Conservation (phyloP, 305 asterid species). For the Withania somnifera region DNA sequence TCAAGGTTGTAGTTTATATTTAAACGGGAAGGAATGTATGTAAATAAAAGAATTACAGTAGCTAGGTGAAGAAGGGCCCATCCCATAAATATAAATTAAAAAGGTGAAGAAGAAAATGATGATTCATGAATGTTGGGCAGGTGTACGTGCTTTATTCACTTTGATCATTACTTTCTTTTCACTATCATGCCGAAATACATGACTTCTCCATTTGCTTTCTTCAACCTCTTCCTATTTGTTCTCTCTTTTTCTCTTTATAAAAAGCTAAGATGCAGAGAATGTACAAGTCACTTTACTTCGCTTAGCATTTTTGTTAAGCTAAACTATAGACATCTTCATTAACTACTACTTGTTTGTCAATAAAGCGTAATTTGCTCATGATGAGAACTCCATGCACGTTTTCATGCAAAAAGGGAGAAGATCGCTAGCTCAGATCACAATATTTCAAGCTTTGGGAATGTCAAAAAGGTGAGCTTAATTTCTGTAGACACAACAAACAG, state of each 20-base stretch:
- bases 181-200: background rate
- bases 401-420: background rate
- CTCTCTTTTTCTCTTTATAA: background rate
- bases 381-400: background rate
- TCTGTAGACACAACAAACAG: background rate
- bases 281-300: background rate
- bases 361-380: background rate
- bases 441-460: constrained; percentile 10
- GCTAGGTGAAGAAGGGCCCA: too few species aligned
- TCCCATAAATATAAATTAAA: too few species aligned
- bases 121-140: background rate
- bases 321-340: background rate
- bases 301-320: background rate
- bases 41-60: too few species aligned
- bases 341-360: background rate
- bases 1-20: too few species aligned
- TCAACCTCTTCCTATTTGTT: background rate
- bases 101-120: background rate
- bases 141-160: background rate
- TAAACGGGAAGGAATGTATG: too few species aligned
- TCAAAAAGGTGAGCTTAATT: background rate
- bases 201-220: background rate
- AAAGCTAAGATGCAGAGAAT: background rate
- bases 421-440: background rate
- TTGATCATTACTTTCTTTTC: too few species aligned